Conservation (phyloP, 1,139 yeast genomes). For the Geotrichum siamense region DNA sequence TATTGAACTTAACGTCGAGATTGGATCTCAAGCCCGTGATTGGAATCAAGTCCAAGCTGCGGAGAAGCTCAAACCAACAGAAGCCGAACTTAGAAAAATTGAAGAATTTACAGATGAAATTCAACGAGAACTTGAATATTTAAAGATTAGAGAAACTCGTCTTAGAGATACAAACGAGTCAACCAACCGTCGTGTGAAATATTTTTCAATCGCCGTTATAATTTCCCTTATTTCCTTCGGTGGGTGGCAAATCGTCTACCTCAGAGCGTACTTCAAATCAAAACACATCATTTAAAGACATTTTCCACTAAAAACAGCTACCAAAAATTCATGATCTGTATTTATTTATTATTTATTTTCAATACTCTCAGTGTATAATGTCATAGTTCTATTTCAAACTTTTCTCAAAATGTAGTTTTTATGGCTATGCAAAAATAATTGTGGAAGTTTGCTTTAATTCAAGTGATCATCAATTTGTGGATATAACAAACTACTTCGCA, state of each 20-base stretch:
- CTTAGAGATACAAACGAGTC: constrained; percentile 96
- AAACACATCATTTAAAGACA: constrained; percentile 82
- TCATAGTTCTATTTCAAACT: too few species aligned
- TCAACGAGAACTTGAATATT: constrained; percentile 66
- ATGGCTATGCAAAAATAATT: too few species aligned
- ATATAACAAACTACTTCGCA: too few species aligned
- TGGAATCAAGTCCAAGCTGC: constrained; percentile 93
- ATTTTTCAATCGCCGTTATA: constrained; percentile 67
- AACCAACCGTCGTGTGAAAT: constrained; percentile 72
- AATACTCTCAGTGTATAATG: too few species aligned
- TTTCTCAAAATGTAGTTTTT: too few species aligned
- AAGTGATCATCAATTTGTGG: too few species aligned
- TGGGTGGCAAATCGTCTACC: constrained; percentile 83
- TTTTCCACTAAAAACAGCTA: too few species aligned
- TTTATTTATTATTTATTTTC: too few species aligned
- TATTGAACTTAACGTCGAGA: constrained; percentile 84
- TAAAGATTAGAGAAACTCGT: constrained; percentile 80
- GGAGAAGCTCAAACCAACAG: constrained; percentile 88
- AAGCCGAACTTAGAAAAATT: constrained; percentile 74
- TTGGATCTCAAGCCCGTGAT: constrained; percentile 95
- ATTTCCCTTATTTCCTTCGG: constrained; percentile 70
- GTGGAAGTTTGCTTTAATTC: too few species aligned
- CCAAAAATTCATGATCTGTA: too few species aligned
- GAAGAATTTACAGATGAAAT: constrained; percentile 81
- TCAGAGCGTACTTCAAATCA: constrained; percentile 88